Conservation (phyloP, 73 alveolate genomes). For the Effrenium voratum region DNA sequence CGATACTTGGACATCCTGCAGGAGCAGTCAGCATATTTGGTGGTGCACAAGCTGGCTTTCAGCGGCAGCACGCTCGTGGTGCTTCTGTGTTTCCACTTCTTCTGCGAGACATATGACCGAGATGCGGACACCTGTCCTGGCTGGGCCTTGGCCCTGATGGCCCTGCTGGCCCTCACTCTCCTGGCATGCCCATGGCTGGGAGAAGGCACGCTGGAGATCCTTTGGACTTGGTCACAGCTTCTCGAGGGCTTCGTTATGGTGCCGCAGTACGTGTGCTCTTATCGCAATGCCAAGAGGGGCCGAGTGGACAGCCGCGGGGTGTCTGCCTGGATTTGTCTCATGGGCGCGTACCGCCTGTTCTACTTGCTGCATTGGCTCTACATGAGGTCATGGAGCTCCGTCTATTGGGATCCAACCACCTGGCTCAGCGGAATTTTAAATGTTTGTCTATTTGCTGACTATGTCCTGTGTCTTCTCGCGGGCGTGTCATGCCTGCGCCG, state of each 20-base stretch:
- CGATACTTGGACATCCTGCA: neutral
- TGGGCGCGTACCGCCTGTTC: constrained; percentile 26
- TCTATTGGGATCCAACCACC: constrained; percentile 44
- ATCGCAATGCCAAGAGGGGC: constrained; percentile 19
- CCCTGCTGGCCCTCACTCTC: no score
- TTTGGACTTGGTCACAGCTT: constrained; percentile 55
- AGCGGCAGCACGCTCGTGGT: neutral
- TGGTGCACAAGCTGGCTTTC: constrained; percentile 32
- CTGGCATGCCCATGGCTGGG: no score
- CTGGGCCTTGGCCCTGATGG: no score
- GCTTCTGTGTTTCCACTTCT: neutral
- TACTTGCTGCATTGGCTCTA: constrained; percentile 51
- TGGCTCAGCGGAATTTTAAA: constrained; percentile 34
- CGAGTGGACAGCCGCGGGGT: neutral
- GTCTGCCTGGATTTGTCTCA: constrained; percentile 28
- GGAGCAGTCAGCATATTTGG: neutral
- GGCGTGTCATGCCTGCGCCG: constrained; percentile 41
- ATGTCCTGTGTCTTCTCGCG: neutral
- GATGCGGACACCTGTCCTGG: no score
- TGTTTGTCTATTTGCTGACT: neutral
- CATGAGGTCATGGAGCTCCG: neutral
- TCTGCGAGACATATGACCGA: neutral
- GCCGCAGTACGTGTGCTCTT: constrained; percentile 65
- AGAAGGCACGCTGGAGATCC: neutral
- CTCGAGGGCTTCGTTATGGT: constrained; percentile 61